Evolutionary conservation across 2,329 filamentous ascomycete species (phyloP), one percentile per base, ranked within the genome.

Genomic region (Claviceps pusilla): DNA sequence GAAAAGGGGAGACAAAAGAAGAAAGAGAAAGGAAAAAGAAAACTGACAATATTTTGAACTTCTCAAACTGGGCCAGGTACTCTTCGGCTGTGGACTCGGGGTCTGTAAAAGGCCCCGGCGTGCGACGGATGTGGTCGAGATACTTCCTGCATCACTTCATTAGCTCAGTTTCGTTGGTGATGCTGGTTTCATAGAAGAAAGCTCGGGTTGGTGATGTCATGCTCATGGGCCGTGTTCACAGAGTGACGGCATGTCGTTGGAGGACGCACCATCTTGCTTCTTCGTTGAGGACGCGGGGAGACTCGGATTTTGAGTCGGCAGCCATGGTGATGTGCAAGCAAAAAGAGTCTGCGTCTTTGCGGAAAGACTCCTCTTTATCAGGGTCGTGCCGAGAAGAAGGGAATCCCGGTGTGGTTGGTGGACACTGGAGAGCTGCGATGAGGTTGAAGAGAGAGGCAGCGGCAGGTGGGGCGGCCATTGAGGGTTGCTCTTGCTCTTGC

Each of bases 81-180:
- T 79, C 76, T 51, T 77, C 75, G 50, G 73, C 73, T 31, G 73
- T 72, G 16, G 73, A 72, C 7, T 72, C 79, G 33, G 81, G 77
- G 59, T 90, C 85, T 39, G 86, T 90, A 68, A 87, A 95, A 1
- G 93, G 89, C 1, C 93, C 91, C 3, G 78, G 73, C 37, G 83
- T 84, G 56, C 77, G 83, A 55, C 95, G 78, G 59, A 96, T 83
- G 58, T 79, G 84, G 70, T 97, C 83, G 55, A 97, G 78, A 67
- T 95, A 84, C 68, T 81, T 83, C 89, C 89, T 94, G 59, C 54
- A 56, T 7, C 31, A 12, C 29, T 11, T 37, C 33, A 10, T 52
- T 24, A 52, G 51, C 12, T 39, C 12, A 28, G 41, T 28, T n/a
- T 41, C 16, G 5, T 41, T 5, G 39, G 39, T 2, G 16, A 10